phyloP scores from a whole-genome alignment of 2,329 filamentous ascomycete genomes.

The Metarhizium album region DNA sequence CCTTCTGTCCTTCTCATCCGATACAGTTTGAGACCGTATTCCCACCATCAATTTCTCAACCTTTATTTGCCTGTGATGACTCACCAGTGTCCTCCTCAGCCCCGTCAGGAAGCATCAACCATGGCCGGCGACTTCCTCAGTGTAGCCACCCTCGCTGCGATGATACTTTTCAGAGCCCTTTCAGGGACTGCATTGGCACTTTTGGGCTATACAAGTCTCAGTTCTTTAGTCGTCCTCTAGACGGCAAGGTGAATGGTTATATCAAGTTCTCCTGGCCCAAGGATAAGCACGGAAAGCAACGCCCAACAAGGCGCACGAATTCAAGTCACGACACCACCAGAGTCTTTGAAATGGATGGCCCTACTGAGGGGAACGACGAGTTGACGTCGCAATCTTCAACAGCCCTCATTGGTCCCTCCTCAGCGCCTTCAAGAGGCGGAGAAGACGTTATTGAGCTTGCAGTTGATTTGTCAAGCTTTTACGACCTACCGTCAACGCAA shows the following conservation, averaged over 20 bases:
- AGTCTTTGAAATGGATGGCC: slow-evolving; percentile 3
- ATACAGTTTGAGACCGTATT: neutral
- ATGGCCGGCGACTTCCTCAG: slow-evolving; percentile 2
- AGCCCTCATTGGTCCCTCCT: neutral
- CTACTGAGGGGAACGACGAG: neutral
- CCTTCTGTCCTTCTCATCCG: neutral
- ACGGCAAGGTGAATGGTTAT: slow-evolving; percentile 27
- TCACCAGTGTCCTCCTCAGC: neutral
- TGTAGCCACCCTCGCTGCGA: slow-evolving; percentile 3
- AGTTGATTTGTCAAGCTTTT: neutral
- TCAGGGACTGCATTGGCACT: slow-evolving; percentile 19
- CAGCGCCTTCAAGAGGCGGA: neutral
- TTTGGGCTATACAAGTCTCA: slow-evolving; percentile 14
- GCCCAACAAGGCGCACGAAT: neutral
- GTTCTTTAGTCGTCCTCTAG: slow-evolving; percentile 19
- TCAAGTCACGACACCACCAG: neutral
- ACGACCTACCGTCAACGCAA: neutral
- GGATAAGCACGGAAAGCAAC: slow-evolving; percentile 1
- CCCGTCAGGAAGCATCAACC: neutral
- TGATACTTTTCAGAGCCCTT: slow-evolving; percentile 18
- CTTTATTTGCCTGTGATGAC: neutral
- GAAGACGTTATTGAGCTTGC: neutral
- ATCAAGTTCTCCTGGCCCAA: slow-evolving; percentile 28
- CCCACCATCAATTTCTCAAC: neutral
- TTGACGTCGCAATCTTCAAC: neutral